A percentile compares a stretch with the other conserved stretches of the same genome.
Conservation (phyloP, 2,329 filamentous ascomycete genomes). For the Aspergillus caelatus region DNA sequence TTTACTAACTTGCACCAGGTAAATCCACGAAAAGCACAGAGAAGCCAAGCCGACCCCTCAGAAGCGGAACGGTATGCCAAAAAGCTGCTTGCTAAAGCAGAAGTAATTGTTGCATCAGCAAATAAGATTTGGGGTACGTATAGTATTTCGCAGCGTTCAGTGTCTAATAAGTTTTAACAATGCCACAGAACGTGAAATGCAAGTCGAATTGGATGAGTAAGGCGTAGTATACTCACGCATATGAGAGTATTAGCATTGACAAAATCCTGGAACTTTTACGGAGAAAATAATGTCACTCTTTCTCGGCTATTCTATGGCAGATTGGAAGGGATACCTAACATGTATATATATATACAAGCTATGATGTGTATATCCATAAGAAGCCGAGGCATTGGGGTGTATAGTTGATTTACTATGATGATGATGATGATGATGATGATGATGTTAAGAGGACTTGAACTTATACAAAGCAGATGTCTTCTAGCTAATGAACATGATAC, state of each 20-base stretch:
- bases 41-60: conserved; percentile 55
- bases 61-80: conserved; percentile 64
- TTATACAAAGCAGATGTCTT: not conserved
- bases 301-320: not conserved
- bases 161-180: not conserved
- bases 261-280: not conserved
- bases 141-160: not conserved
- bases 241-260: not conserved
- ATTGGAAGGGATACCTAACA: not conserved
- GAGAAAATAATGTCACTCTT: not conserved
- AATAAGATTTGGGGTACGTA: conserved; percentile 65
- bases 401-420: not conserved
- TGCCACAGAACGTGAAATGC: conserved; percentile 39
- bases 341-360: not conserved
- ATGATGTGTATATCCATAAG: not conserved
- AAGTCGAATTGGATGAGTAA: conserved; percentile 39
- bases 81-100: conserved; percentile 68
- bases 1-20: conserved; percentile 48
- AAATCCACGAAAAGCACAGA: conserved; percentile 63
- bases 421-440: not conserved
- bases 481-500: not conserved
- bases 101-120: conserved; percentile 68
- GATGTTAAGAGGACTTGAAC: not conserved
- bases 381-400: not conserved
- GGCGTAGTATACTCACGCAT: not conserved